A percentile compares a stretch with the other conserved stretches of the same genome.
phyloP scores from a whole-genome alignment of 345 rosid species.

The Populus tremula region DNA sequence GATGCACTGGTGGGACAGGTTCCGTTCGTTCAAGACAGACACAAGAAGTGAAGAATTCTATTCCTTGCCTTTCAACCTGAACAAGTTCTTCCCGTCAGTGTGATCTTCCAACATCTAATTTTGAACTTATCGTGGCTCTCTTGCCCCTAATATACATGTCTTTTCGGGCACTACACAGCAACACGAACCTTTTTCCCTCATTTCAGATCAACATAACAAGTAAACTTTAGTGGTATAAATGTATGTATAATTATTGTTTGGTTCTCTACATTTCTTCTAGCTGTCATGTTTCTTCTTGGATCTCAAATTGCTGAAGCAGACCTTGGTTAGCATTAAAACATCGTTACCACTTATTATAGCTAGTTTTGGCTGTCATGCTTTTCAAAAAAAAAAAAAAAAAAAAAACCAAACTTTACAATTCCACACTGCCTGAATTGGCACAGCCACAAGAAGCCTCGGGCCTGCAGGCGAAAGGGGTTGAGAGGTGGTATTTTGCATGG shows the following conservation, averaged over 20 bases:
- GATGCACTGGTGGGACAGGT: constrained; percentile 86
- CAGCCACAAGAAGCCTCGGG: too few species aligned
- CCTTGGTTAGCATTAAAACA: not conserved
- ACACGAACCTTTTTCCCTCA: not conserved
- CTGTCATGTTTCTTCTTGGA: constrained; percentile 2
- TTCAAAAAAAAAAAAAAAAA: not conserved
- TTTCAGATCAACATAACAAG: constrained; percentile 10
- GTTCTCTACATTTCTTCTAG: not conserved
- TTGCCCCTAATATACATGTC: not conserved
- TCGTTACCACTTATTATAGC: too few species aligned
- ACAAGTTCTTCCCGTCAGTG: constrained; percentile 91
- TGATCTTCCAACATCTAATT: constrained; percentile 32
- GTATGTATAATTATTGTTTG: not conserved
- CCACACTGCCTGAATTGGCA: not conserved
- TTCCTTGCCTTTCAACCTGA: constrained; percentile 83
- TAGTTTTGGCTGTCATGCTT: not conserved
- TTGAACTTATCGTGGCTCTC: not conserved
- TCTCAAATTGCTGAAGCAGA: not conserved
- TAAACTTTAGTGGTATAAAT: constrained; percentile 5
- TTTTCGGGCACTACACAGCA: not conserved
- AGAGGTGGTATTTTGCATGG: not conserved
- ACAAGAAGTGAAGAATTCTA: constrained; percentile 95
- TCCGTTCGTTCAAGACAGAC: constrained; percentile 79
- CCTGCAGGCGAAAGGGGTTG: not conserved
- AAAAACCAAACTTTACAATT: not conserved